phyloP scores from a whole-genome alignment of 257 asterid genomes.

The Nyctanthes arbortristis region DNA sequence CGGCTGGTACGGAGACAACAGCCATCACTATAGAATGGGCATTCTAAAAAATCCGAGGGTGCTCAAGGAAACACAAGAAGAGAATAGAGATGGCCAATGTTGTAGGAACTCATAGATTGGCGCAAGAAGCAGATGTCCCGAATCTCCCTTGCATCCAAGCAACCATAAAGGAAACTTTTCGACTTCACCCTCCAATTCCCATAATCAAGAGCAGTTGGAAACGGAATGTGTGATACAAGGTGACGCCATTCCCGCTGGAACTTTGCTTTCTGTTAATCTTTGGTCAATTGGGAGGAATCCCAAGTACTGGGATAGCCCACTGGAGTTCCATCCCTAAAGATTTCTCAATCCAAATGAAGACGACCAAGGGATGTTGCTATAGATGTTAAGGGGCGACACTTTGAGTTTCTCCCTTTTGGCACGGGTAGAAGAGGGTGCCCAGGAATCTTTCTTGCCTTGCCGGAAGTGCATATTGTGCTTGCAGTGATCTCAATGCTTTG shows the following conservation, averaged over 20 bases:
- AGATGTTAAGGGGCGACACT: conserved; percentile 52
- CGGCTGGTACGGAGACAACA: conserved; percentile 69
- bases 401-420: conserved; percentile 63
- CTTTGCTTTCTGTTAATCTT: conserved; percentile 51
- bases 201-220: conserved; percentile 42
- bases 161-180: conserved; percentile 52
- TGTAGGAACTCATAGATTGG: conserved; percentile 35
- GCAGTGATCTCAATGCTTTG: conserved; percentile 56
- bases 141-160: conserved; percentile 58
- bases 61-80: conserved; percentile 47
- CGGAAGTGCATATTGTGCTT: conserved; percentile 39
- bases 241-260: conserved; percentile 25
- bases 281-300: conserved; percentile 62
- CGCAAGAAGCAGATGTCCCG: conserved; percentile 47
- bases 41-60: conserved; percentile 45
- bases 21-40: conserved; percentile 59
- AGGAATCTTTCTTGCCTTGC: conserved; percentile 50
- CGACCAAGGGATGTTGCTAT: conserved; percentile 18
- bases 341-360: conserved; percentile 23
- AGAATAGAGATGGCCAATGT: conserved; percentile 48
- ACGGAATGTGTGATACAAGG: conserved; percentile 41
- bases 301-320: conserved; percentile 53
- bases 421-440: conserved; percentile 71
- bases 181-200: conserved; percentile 66
- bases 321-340: conserved; percentile 49